phyloP scores from a whole-genome alignment of 2,329 filamentous ascomycete species.

The Neobulgaria alba region DNA sequence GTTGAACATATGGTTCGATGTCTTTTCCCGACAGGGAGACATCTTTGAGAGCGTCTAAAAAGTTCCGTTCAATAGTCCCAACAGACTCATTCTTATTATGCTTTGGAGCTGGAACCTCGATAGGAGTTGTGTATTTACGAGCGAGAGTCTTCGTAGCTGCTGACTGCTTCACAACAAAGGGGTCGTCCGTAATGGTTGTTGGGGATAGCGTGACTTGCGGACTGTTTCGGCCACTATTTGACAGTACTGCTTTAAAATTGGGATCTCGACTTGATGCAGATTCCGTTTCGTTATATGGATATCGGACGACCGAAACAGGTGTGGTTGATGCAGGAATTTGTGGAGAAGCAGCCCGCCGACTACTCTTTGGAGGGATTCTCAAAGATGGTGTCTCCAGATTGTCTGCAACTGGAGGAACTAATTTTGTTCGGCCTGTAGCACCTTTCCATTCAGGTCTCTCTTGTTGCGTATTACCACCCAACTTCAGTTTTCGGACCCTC shows the following conservation, averaged over 20 bases:
- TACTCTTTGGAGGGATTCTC: constrained; percentile 43
- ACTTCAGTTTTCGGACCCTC: constrained; percentile 36
- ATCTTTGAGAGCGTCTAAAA: constrained; percentile 20
- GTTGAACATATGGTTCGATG: constrained; percentile 23
- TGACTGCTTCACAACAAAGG: constrained; percentile 8
- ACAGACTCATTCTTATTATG: constrained; percentile 2
- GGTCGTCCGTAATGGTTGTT: constrained; percentile 9
- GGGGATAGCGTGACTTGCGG: constrained; percentile 12
- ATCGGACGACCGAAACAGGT: constrained; percentile 21
- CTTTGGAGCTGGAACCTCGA: neutral
- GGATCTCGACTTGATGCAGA: constrained; percentile 18
- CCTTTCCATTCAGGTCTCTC: constrained; percentile 60
- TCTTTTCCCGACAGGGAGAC: constrained; percentile 8
- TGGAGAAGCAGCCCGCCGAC: constrained; percentile 29
- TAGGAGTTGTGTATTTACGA: constrained; percentile 1
- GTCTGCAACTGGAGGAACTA: constrained; percentile 58
- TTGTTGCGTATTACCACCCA: constrained; percentile 14
- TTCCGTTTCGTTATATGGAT: constrained; percentile 20
- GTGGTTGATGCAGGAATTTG: constrained; percentile 13
- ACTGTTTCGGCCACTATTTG: constrained; percentile 10
- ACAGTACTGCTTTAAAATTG: constrained; percentile 12
- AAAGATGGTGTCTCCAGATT: constrained; percentile 48
- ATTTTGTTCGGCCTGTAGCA: constrained; percentile 56
- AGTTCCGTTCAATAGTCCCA: constrained; percentile 23
- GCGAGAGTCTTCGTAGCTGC: constrained; percentile 6